Evolutionary conservation across 352 stramenopile genomes (phyloP), one percentile per base, ranked within the genome.

Genomic region (Pythium dissotocum): DNA sequence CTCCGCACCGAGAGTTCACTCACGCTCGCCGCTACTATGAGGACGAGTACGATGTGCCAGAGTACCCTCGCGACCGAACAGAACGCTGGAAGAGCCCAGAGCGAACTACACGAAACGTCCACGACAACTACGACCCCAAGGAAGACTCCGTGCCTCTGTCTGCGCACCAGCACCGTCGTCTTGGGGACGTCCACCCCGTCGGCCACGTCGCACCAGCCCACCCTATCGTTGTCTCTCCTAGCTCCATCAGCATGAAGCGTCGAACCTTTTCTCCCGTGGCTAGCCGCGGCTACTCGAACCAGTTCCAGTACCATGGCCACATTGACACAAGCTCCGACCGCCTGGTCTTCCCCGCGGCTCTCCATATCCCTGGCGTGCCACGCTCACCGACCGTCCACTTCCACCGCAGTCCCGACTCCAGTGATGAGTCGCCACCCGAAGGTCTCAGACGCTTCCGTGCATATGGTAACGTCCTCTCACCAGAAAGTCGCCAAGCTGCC

Each of bases 401-500:
- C 4, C 51, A 40, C 26, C 51, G 32, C 12, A 18, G n/a, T 16
- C 32, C 51, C 9, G 51, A 40, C 28, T 58, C 24, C 28, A 21
- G 51, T 24, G 32, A 35, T 5, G 40, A 44, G 8, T 42, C 21
- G 40, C 59, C 56, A 71, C 21, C 42, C 58, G 58, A 52, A 18
- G 38, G 32, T n/a, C 36, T 49, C 13, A 18, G n/a, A 8, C 24
- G 52, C 12, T 16, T 73, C 32, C 53, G 55, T 26, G 33, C 44
- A 13, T 28, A 70, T 52, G 68, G 77, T 24, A 66, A 71, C 26
- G 78, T 78, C 30, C 62, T 90, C 60, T 90, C 82, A 0, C 82
- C 80, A 6, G 71, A 76, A 12, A 89, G 78, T 32, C 72, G 76
- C 6, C 77, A 77, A 16, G 80, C 80, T 14, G 82, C 82, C 51